A percentile compares a stretch with the other conserved stretches of the same genome.
Conservation (phyloP, 2,329 filamentous ascomycete genomes). For the Aspergillus melleus region DNA sequence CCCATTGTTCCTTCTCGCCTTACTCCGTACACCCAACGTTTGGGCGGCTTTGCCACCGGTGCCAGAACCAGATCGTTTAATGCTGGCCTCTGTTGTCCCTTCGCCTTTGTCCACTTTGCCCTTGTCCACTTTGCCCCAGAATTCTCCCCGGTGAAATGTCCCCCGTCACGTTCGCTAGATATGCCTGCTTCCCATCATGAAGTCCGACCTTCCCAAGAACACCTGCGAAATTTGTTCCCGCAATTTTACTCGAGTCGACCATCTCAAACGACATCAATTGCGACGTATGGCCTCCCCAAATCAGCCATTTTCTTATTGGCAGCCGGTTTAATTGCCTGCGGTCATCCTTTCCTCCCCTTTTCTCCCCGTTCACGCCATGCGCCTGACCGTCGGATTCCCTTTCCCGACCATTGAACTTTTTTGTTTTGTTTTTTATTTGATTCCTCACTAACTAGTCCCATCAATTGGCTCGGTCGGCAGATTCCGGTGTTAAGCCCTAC, state of each 20-base stretch:
- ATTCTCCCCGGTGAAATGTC: constrained; percentile 14
- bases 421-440: background rate
- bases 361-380: background rate
- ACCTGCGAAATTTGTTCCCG: constrained; percentile 46
- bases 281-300: constrained; percentile 35
- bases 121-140: background rate
- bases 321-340: background rate
- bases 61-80: too few species aligned
- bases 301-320: background rate
- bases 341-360: background rate
- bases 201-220: constrained; percentile 38
- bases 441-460: constrained; percentile 11
- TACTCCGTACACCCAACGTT: too few species aligned
- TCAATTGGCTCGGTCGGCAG: constrained; percentile 26
- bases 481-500: constrained; percentile 50
- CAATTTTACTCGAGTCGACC: constrained; percentile 50
- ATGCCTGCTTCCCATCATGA: constrained; percentile 28
- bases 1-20: too few species aligned
- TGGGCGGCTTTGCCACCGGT: too few species aligned
- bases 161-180: background rate
- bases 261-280: constrained; percentile 49
- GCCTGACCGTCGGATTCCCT: background rate
- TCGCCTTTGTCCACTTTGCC: background rate
- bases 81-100: too few species aligned
- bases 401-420: background rate